Evolutionary conservation across 345 rosid species (phyloP).

Genomic region (Camelina sativa): DNA sequence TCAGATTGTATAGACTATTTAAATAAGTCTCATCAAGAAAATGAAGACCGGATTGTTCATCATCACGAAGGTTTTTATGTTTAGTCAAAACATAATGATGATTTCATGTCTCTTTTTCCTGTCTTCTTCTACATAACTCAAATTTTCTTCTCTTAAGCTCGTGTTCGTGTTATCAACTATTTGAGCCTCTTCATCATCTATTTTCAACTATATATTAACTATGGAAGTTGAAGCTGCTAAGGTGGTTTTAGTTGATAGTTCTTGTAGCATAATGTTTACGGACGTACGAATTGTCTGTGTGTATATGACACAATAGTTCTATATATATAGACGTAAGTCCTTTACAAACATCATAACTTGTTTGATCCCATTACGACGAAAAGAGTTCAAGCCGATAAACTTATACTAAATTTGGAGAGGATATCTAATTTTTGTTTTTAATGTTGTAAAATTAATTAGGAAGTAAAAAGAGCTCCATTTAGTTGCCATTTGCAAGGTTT

Average conservation of each 20-base stretch:
- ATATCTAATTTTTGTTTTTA: too few relatives aligned
- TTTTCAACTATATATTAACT: neutral
- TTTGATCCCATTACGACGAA: too few relatives aligned
- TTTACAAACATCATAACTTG: too few relatives aligned
- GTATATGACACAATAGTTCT: conserved; percentile 2
- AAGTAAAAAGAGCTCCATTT: too few relatives aligned
- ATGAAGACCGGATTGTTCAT: conserved; percentile 12
- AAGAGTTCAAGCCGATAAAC: too few relatives aligned
- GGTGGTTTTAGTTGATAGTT: neutral
- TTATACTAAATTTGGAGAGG: too few relatives aligned
- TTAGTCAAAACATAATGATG: neutral
- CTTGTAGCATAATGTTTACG: neutral
- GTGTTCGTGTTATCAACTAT: conserved; percentile 10
- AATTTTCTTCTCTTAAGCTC: neutral
- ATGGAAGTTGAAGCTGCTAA: neutral
- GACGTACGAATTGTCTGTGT: conserved; percentile 17
- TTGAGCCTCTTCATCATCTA: neutral
- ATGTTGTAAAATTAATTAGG: too few relatives aligned
- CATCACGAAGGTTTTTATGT: conserved; percentile 26
- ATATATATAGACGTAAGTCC: neutral
- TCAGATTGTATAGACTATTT: conserved; percentile 94
- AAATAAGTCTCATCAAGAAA: conserved; percentile 52
- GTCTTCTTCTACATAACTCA: conserved; percentile 1
- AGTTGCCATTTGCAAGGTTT: too few relatives aligned
- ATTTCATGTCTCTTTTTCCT: conserved; percentile 4